Percentiles rank a stretch among this genome's conserved stretches.
phyloP scores from a whole-genome alignment of 371 early-diverging fungal genomes.

The Fennellomyces sp. region DNA sequence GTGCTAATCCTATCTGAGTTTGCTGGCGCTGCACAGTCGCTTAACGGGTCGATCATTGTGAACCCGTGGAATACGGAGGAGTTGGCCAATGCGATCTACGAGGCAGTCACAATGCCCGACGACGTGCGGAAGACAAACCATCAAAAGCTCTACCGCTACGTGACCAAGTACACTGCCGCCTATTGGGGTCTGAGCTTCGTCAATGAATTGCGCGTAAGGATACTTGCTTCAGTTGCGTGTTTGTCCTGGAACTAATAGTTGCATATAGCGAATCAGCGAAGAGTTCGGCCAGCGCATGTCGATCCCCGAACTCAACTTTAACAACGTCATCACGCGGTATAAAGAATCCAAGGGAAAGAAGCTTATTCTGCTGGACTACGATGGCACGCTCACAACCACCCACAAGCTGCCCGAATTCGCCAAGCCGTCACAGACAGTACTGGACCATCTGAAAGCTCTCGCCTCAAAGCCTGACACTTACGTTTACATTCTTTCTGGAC shows the following conservation, averaged over 20 bases:
- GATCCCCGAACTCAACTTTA: constrained; percentile 63
- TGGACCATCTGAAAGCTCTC: constrained; percentile 70
- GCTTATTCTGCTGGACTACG: constrained; percentile 92
- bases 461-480: constrained; percentile 79
- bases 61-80: constrained; percentile 99
- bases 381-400: constrained; percentile 89
- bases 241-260: neutral
- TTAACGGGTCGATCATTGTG: constrained; percentile 95
- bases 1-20: constrained; percentile 97
- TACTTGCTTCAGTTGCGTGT: no score
- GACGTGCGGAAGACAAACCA: constrained; percentile 83
- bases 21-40: constrained; percentile 98
- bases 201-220: constrained; percentile 70
- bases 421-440: constrained; percentile 71
- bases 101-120: constrained; percentile 92
- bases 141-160: constrained; percentile 91
- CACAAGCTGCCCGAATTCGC: constrained; percentile 91
- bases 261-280: constrained; percentile 65
- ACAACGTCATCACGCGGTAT: constrained; percentile 40
- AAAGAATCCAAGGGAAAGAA: constrained; percentile 52
- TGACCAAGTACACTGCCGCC: constrained; percentile 97
- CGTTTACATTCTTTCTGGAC: constrained; percentile 93
- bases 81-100: constrained; percentile 87
- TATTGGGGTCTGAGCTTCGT: constrained; percentile 98
- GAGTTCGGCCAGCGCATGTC: constrained; percentile 71